Evolutionary conservation across 2,329 filamentous ascomycete genomes (phyloP), one percentile per base, ranked within the genome.

Genomic region (Penicillium olsonii): DNA sequence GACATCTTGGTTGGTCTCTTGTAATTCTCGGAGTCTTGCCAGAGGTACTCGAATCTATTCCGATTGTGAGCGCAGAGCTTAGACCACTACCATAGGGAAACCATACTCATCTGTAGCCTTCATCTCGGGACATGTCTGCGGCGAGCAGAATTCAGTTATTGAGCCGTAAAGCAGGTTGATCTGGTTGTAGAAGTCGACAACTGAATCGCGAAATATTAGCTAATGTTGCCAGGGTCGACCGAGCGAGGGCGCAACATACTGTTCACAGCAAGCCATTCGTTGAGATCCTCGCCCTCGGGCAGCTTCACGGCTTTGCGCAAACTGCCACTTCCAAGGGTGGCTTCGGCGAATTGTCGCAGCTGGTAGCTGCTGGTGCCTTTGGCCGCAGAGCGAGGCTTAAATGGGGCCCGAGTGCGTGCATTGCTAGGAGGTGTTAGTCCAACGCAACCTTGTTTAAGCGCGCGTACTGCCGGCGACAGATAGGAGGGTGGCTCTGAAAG

Each of bases 101-200:
- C 51, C 84, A 57, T 81, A 94, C 87, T 99, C 94, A 75, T 99
- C 95, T 9, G 94, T 99, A n/a, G 94, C 94, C 75, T 99, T 99
- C 94, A 99, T 99, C 76, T 97, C 94, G 0, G 94, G 94, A 71
- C 94, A 99, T 57, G 91, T 91, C 69, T 94, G 88, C 26, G 94
- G 92, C 20, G 94, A 97, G 79, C 94, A 99, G 75, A 99, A 99
- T 70, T 99, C 94, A 52, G 94, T 99, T 69, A 99, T 99, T 59
- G 94, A 94, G 52, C 95, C 95, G 71, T 99, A 99, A 52, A 99
- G 86, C 29, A 99, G 83, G 75, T 99, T 99, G 79, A 99, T 95
- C 75, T 99, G 94, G 78, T 99, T 99, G 84, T 99, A 99, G 75
- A 99, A 99, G 75, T 99, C 94, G 77, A 99, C 94, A 78, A 99